These are phyloP conservation scores for Epicoccum nigrum DNA, from an alignment of 2,329 filamentous ascomycete genomes.

Conservation along the genomic window DNA sequence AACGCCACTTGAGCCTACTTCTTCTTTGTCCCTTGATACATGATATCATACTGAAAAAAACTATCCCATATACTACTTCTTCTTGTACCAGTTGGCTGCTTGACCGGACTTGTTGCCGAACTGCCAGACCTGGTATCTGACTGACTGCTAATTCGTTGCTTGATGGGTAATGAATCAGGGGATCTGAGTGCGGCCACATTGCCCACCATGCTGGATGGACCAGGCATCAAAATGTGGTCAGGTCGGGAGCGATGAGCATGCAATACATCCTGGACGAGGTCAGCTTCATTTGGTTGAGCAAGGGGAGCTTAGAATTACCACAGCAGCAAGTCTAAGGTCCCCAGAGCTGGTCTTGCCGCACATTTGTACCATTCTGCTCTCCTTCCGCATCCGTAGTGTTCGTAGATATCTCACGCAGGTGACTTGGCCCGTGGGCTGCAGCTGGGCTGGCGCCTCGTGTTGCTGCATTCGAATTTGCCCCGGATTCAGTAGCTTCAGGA, in stretches of 20 bases:
- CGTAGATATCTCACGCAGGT: slow-evolving; percentile 41
- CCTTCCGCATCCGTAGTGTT: slow-evolving; percentile 22
- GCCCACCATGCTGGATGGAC: slow-evolving; percentile 16
- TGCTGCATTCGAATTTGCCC: slow-evolving; percentile 36
- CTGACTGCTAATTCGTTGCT: slow-evolving; percentile 25
- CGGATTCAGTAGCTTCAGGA: slow-evolving; percentile 31
- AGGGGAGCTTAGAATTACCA: slow-evolving; percentile 42
- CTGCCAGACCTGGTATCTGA: slow-evolving; percentile 26
- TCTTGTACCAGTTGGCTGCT: slow-evolving; percentile 25
- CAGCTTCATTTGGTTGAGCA: slow-evolving; percentile 11
- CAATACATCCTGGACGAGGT: slow-evolving; percentile 11
- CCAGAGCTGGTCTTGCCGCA: slow-evolving; percentile 53
- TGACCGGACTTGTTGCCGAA: slow-evolving; percentile 32
- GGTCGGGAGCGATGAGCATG: slow-evolving; percentile 23
- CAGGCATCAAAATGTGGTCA: slow-evolving; percentile 20
- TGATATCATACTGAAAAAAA: slow-evolving; percentile 49
- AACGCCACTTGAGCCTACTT: slow-evolving; percentile 22
- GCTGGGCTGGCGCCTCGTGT: slow-evolving; percentile 43
- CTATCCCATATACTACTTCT: slow-evolving; percentile 48
- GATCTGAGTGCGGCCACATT: slow-evolving; percentile 18
- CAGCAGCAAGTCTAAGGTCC: slow-evolving; percentile 47
- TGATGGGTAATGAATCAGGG: slow-evolving; percentile 22
- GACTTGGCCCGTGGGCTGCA: slow-evolving; percentile 40
- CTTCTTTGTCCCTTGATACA: slow-evolving; percentile 47
- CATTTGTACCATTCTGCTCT: slow-evolving; percentile 47